Evolutionary conservation across 352 stramenopile species (phyloP).

Genomic region (Phytophthora cajani): DNA sequence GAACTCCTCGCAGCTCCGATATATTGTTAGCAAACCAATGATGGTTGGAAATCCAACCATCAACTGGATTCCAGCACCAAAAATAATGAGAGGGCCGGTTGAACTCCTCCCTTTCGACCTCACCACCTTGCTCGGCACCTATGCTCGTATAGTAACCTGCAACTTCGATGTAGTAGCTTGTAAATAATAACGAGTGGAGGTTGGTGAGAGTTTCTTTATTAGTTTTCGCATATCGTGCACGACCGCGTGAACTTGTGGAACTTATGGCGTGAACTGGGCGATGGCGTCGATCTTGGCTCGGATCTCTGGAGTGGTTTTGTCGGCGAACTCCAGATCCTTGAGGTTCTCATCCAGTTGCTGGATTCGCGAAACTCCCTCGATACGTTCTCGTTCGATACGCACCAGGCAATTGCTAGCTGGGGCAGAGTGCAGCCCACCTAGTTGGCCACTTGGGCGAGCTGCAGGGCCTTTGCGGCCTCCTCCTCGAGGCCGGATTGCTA

Average conservation of each 20-base stretch:
- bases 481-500: slow-evolving; percentile 46
- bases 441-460: slow-evolving; percentile 36
- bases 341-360: slow-evolving; percentile 66
- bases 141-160: too few species aligned
- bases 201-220: too few species aligned
- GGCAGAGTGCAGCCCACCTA: slow-evolving; percentile 47
- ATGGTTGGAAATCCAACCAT: not conserved
- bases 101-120: not conserved
- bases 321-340: slow-evolving; percentile 42
- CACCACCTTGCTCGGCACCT: not conserved
- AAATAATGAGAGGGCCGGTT: slow-evolving; percentile 11
- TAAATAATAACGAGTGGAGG: too few species aligned
- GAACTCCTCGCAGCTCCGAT: slow-evolving; percentile 10
- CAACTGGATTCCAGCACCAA: slow-evolving; percentile 4
- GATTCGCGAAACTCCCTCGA: slow-evolving; percentile 57
- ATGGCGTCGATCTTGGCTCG: slow-evolving; percentile 59
- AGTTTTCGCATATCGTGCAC: slow-evolving; percentile 20
- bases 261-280: slow-evolving; percentile 22
- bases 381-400: slow-evolving; percentile 54
- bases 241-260: slow-evolving; percentile 31
- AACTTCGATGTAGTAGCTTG: too few species aligned
- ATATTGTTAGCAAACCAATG: slow-evolving; percentile 23
- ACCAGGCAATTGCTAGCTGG: slow-evolving; percentile 66
- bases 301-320: slow-evolving; percentile 61
- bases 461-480: slow-evolving; percentile 34